phyloP scores from a whole-genome alignment of 2,329 filamentous ascomycete genomes.

The Pseudocercospora cruenta region DNA sequence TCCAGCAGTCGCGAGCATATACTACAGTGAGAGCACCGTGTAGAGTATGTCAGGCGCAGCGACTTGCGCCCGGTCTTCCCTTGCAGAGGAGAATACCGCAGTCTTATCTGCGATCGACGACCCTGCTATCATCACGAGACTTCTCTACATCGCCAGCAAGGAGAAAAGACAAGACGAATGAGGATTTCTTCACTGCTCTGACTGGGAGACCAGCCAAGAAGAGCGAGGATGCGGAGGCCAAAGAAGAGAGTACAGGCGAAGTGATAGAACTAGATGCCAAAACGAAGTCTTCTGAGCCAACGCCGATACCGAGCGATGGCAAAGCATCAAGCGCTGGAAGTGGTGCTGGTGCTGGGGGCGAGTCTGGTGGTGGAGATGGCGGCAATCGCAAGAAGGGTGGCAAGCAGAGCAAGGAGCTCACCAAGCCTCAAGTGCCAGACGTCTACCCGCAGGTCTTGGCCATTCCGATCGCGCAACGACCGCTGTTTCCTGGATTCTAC shows the following conservation, averaged over 20 bases:
- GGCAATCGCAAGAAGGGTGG: constrained; percentile 74
- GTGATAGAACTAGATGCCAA: constrained; percentile 46
- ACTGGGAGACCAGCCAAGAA: constrained; percentile 45
- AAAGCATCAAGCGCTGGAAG: constrained; percentile 59
- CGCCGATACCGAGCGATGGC: constrained; percentile 57
- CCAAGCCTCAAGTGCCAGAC: constrained; percentile 88
- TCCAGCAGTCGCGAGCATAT: constrained; percentile 38
- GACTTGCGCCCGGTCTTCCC: constrained; percentile 21
- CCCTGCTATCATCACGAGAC: constrained; percentile 34
- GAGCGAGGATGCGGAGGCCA: constrained; percentile 46
- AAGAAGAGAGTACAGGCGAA: constrained; percentile 27
- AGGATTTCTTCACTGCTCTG: constrained; percentile 37
- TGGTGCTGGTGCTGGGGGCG: constrained; percentile 48
- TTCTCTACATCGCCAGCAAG: constrained; percentile 50
- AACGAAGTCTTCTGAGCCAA: constrained; percentile 51
- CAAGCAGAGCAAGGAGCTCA: constrained; percentile 66
- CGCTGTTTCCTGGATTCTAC: constrained; percentile 96
- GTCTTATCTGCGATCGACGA: constrained; percentile 27
- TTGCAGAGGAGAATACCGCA: constrained; percentile 26
- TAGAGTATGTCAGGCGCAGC: constrained; percentile 32
- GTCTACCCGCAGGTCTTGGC: constrained; percentile 97
- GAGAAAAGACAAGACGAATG: constrained; percentile 60
- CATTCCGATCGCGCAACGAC: constrained; percentile 90
- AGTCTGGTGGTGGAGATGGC: constrained; percentile 49
- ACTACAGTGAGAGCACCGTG: constrained; percentile 32